Percentiles rank a stretch among this genome's conserved stretches.
These are phyloP conservation scores for Cercophora sp. DNA, from an alignment of 495 filamentous ascomycete genomes.

Conservation along the genomic window DNA sequence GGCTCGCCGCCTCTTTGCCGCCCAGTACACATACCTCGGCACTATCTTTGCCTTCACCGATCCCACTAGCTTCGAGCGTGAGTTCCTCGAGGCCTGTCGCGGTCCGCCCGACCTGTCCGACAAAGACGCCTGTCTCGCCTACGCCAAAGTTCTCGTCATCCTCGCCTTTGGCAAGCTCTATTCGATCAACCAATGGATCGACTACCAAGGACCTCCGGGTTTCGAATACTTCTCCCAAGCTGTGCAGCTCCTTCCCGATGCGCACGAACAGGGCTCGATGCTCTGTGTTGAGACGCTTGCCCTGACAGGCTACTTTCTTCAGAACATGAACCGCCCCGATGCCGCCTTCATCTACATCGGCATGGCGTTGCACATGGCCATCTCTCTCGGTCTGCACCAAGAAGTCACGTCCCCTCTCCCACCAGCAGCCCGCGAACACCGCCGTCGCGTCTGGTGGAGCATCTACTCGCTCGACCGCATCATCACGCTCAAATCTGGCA, in stretches of 20 bases:
- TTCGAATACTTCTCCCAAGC: slow-evolving; percentile 50
- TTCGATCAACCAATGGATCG: slow-evolving; percentile 49
- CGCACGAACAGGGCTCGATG: slow-evolving; percentile 49
- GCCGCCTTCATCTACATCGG: slow-evolving; percentile 50
- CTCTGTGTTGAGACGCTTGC: slow-evolving; percentile 49
- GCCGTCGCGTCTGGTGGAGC: slow-evolving; percentile 51
- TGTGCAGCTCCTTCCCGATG: slow-evolving; percentile 44
- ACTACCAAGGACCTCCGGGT: slow-evolving; percentile 45
- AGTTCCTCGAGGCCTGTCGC: slow-evolving; percentile 36
- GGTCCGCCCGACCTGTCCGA: slow-evolving; percentile 22
- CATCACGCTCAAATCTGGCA: slow-evolving; percentile 46
- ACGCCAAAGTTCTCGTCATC: slow-evolving; percentile 38
- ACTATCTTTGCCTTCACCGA: slow-evolving; percentile 49
- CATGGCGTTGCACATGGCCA: slow-evolving; percentile 49
- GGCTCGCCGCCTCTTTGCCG: slow-evolving; percentile 44
- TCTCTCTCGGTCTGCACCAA: slow-evolving; percentile 49
- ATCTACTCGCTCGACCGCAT: slow-evolving; percentile 50
- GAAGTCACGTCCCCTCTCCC: slow-evolving; percentile 29
- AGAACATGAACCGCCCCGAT: slow-evolving; percentile 48
- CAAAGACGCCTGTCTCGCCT: slow-evolving; percentile 21
- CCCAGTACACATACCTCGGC: slow-evolving; percentile 49
- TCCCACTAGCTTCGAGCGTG: slow-evolving; percentile 39
- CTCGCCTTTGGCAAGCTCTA: slow-evolving; percentile 53
- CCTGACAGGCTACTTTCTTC: slow-evolving; percentile 51
- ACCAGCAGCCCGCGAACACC: slow-evolving; percentile 31